Percentiles rank a stretch among this genome's conserved stretches.
These are phyloP conservation scores for Quercus tomentella DNA, from an alignment of 331 rosid genomes.

Conservation along the genomic window DNA sequence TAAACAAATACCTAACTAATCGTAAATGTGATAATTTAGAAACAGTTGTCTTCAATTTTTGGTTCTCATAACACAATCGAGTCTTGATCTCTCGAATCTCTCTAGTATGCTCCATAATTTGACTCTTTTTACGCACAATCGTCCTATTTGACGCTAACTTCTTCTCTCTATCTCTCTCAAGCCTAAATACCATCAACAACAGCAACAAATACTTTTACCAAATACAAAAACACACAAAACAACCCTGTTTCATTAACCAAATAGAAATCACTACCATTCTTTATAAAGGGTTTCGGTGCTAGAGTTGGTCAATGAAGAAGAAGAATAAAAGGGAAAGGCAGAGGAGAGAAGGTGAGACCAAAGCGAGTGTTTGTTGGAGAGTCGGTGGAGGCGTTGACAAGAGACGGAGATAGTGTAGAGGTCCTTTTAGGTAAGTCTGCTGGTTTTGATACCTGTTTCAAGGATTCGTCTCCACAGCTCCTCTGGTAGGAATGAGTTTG, in stretches of 20 bases:
- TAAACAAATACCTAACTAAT: conserved; percentile 42
- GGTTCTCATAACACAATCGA: conserved; percentile 34
- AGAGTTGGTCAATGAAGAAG: conserved; percentile 6
- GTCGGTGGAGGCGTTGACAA: conserved; percentile 48
- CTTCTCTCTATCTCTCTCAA: conserved; percentile 57
- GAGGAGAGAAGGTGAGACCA: conserved; percentile 62
- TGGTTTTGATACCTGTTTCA: conserved; percentile 43
- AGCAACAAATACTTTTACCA: too few relatives aligned
- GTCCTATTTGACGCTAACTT: conserved; percentile 50
- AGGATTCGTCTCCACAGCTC: conserved; percentile 68
- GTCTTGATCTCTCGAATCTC: conserved; percentile 37
- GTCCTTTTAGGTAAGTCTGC: conserved; percentile 43
- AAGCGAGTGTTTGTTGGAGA: conserved; percentile 47
- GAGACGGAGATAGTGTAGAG: conserved; percentile 68
- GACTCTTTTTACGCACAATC: conserved; percentile 56
- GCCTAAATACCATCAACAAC: conserved; percentile 27
- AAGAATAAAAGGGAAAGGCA: conserved; percentile 32
- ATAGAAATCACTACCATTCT: conserved; percentile 26
- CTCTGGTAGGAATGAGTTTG: conserved; percentile 32
- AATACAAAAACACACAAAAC: neutral
- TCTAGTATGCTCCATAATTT: conserved; percentile 50
- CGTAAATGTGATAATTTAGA: conserved; percentile 47
- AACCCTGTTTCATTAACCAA: neutral
- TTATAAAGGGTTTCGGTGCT: conserved; percentile 40
- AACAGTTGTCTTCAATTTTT: conserved; percentile 25